A percentile compares a stretch with the other conserved stretches of the same genome.
These are phyloP conservation scores for Paecilomyces sp. DNA, from an alignment of 2,329 filamentous ascomycete genomes.

Conservation along the genomic window DNA sequence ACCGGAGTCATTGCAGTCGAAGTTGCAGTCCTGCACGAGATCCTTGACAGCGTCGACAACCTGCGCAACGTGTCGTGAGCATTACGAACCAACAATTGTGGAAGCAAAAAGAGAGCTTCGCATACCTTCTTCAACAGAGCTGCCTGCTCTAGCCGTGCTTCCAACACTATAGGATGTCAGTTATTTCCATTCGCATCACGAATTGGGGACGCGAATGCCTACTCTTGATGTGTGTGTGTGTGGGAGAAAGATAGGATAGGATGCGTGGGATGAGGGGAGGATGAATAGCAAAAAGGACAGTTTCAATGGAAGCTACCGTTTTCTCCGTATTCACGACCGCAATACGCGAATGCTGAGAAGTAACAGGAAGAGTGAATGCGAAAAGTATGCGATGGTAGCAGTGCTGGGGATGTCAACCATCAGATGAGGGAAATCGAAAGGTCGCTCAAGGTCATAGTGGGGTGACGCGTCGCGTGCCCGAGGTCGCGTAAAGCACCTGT, in stretches of 20 bases:
- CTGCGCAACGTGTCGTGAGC: constrained; percentile 38
- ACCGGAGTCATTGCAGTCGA: constrained; percentile 99
- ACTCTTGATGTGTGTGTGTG: constrained; percentile 18
- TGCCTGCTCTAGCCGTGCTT: constrained; percentile 95
- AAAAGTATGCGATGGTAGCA: not conserved
- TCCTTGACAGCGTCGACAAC: constrained; percentile 99
- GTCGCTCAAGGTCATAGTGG: constrained; percentile 1
- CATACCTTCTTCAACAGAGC: constrained; percentile 87
- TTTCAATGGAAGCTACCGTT: not conserved
- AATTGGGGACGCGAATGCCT: constrained; percentile 7
- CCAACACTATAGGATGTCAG: constrained; percentile 59
- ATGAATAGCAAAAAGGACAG: not conserved
- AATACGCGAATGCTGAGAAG: not conserved
- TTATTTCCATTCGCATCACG: not conserved
- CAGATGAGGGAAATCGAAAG: not conserved
- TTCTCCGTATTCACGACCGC: not conserved
- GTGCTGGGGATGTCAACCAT: not conserved
- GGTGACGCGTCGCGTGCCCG: constrained; percentile 2
- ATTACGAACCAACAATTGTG: not conserved
- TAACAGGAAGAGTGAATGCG: not conserved
- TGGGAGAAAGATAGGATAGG: not conserved
- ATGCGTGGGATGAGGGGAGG: not conserved
- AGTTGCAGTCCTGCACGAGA: constrained; percentile 98
- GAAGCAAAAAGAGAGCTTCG: constrained; percentile 2
- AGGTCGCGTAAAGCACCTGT: not conserved